A percentile compares a stretch with the other conserved stretches of the same genome.
These are phyloP conservation scores for Pythium rhizo-oryzae DNA, from an alignment of 352 stramenopile genomes.

Conservation along the genomic window DNA sequence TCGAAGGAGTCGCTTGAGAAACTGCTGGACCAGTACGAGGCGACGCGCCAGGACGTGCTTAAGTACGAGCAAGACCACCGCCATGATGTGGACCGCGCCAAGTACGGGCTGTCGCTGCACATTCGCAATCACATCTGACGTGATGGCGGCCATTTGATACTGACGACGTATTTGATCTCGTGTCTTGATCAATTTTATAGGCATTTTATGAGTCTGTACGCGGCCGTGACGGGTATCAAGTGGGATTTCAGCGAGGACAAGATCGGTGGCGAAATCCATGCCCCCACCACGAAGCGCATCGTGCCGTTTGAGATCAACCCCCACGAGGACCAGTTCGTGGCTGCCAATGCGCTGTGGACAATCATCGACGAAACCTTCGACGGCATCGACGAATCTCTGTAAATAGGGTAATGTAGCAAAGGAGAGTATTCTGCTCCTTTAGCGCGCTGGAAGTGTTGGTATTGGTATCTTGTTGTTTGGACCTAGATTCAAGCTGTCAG, in stretches of 20 bases:
- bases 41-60: slow-evolving; percentile 57
- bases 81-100: slow-evolving; percentile 69
- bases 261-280: slow-evolving; percentile 69
- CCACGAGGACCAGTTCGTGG: slow-evolving; percentile 50
- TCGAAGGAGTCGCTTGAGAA: slow-evolving; percentile 64
- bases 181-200: slow-evolving; percentile 33
- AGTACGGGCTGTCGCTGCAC: slow-evolving; percentile 34
- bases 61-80: slow-evolving; percentile 65
- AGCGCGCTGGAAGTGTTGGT: too few relatives aligned
- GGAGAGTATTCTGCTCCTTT: too few relatives aligned
- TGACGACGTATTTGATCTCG: not conserved
- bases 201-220: slow-evolving; percentile 80
- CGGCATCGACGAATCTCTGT: slow-evolving; percentile 54
- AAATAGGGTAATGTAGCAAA: not conserved
- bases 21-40: slow-evolving; percentile 71
- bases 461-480: too few relatives aligned
- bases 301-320: slow-evolving; percentile 61
- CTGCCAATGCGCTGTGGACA: slow-evolving; percentile 69
- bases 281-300: slow-evolving; percentile 56
- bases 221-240: slow-evolving; percentile 76
- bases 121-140: too few relatives aligned
- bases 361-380: slow-evolving; percentile 71
- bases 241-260: slow-evolving; percentile 65
- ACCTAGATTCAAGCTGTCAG: too few relatives aligned
- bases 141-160: not conserved